Evolutionary conservation across 2,329 filamentous ascomycete genomes (phyloP), one percentile per base, ranked within the genome.

Genomic region (Diaporthe sp.): DNA sequence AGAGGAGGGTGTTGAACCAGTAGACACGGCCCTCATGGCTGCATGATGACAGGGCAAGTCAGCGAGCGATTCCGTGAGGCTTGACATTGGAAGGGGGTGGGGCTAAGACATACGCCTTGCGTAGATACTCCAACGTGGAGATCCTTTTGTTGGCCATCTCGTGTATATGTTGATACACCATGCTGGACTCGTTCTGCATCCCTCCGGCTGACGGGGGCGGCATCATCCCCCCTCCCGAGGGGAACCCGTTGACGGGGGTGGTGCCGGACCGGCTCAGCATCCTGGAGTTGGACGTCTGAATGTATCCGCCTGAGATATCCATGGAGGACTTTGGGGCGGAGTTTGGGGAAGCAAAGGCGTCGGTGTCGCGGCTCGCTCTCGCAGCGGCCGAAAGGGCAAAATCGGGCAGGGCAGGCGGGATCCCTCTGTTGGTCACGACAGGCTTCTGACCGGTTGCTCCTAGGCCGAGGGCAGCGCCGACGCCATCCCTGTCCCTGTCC

Each of bases 1-100:
- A 98, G 80, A 97, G 93, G 75, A 98, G 91, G 0, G 97, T 98
- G 85, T 98, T 98, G 88, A 98, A 98, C 96, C 97, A 98, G 86
- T 97, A 98, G 55, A 98, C 92, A 74, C 95, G 92, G 75, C 96
- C 96, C 84, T 98, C 95, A 81, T 99, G 96, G 37, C 95, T 97
- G 37, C 35, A n/a, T 37, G 15, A 5, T n/a, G 15, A 81, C 69
- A 71, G 8, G 58, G 22, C 19, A n/a, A 55, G n/a, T n/a, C n/a
- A 65, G 19, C 1, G 8, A 22, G 72, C 50, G 27, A 15, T 44
- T 17, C 42, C 13, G 70, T 61, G 35, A 72, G 70, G 17, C 59
- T 10, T 9, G 27, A 37, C 7, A 22, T 15, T 42, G 51, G 42
- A 35, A 39, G 30, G 61, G 50, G 55, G 17, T 30, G 8, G 32